These are phyloP conservation scores for Castanospermum australe DNA, from an alignment of 306 rosid species.

Conservation along the genomic window DNA sequence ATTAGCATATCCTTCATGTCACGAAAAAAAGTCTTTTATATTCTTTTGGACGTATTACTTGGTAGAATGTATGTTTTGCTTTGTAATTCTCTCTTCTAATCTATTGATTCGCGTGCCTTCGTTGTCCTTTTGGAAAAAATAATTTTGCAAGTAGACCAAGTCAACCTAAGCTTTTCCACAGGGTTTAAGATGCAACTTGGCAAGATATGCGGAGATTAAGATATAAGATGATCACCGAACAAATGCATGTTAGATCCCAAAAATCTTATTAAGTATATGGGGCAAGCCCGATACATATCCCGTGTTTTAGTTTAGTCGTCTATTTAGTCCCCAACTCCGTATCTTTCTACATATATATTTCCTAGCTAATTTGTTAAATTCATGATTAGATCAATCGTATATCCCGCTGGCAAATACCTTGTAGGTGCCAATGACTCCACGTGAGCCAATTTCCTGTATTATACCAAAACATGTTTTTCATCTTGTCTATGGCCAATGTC, in stretches of 20 bases:
- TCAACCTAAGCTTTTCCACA: neutral
- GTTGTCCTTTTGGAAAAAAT: too few species aligned
- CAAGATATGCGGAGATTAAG: conserved; percentile 3
- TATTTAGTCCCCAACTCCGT: neutral
- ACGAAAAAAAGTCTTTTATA: neutral
- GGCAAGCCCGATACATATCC: neutral
- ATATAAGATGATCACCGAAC: conserved; percentile 14
- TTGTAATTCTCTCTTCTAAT: too few species aligned
- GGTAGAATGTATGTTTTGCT: neutral
- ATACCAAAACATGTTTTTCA: neutral
- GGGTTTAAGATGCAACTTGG: neutral
- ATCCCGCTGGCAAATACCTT: too few species aligned
- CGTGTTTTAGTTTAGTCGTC: neutral
- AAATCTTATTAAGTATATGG: neutral
- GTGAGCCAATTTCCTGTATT: conserved; percentile 17
- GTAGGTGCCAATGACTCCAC: neutral
- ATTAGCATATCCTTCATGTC: neutral
- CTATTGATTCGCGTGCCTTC: too few species aligned
- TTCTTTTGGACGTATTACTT: neutral
- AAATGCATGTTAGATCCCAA: neutral
- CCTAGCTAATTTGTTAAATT: neutral
- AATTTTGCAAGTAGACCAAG: too few species aligned
- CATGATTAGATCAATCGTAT: neutral
- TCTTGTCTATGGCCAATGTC: neutral
- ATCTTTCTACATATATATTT: neutral